These are phyloP conservation scores for Trichoderma afroharzianum DNA, from an alignment of 2,329 filamentous ascomycete species.

Conservation along the genomic window DNA sequence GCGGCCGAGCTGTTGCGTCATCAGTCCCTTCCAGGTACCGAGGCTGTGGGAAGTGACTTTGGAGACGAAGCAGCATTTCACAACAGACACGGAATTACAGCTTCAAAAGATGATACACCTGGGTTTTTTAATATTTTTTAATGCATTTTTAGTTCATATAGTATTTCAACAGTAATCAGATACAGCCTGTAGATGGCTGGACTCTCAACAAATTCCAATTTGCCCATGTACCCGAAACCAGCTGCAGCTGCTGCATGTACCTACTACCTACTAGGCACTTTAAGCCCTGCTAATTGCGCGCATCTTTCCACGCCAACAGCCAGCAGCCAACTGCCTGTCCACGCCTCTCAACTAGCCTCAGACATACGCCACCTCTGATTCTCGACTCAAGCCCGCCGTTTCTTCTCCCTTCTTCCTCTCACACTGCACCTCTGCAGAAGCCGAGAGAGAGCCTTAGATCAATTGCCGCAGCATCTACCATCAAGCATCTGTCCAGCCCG, in stretches of 20 bases:
- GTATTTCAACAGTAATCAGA: accelerated
- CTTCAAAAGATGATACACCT: background rate
- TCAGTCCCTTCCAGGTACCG: slow-evolving; percentile 5
- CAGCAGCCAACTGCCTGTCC: background rate
- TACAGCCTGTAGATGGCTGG: background rate
- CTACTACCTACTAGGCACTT: background rate
- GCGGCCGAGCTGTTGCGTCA: slow-evolving; percentile 10
- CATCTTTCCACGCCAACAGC: background rate
- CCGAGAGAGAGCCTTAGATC: background rate
- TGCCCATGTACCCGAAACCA: background rate
- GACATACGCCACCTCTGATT: background rate
- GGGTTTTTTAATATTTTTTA: background rate
- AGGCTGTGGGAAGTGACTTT: background rate
- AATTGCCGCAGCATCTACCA: background rate
- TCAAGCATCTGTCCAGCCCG: background rate
- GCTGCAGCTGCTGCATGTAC: background rate
- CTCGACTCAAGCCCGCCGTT: background rate
- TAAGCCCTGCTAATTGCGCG: background rate
- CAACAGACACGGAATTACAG: too few relatives aligned
- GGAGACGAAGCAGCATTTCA: background rate
- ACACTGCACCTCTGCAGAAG: background rate
- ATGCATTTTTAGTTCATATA: background rate
- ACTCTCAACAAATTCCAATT: background rate
- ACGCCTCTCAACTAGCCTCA: slow-evolving; percentile 12
- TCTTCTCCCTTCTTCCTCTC: background rate